Percentiles rank a stretch among this genome's conserved stretches.
phyloP scores from a whole-genome alignment of 305 asterid species.

The Plantago coronopus region DNA sequence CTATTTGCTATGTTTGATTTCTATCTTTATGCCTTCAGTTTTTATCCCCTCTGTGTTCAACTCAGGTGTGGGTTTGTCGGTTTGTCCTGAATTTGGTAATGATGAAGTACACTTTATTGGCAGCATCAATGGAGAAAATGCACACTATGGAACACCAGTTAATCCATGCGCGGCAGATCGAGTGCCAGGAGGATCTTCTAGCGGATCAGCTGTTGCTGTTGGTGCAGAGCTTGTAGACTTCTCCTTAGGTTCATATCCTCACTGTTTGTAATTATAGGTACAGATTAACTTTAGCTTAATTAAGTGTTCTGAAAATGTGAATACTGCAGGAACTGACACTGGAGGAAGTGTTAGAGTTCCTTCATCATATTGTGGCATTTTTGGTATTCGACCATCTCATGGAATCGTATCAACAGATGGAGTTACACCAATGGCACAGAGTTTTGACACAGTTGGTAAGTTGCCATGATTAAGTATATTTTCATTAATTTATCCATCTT shows the following conservation, averaged over 20 bases:
- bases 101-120: conserved; percentile 22
- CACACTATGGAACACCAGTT: conserved; percentile 74
- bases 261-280: not conserved
- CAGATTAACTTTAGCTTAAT: conserved; percentile 4
- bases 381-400: conserved; percentile 91
- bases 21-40: not conserved
- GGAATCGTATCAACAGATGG: conserved; percentile 66
- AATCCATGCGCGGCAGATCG: conserved; percentile 80
- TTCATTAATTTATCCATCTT: not conserved
- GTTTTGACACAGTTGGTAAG: conserved; percentile 87
- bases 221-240: conserved; percentile 70
- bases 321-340: conserved; percentile 69
- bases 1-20: too few species aligned
- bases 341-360: conserved; percentile 97
- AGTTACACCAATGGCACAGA: conserved; percentile 85
- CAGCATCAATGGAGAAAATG: conserved; percentile 89
- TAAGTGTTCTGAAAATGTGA: conserved; percentile 9
- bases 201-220: conserved; percentile 94
- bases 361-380: conserved; percentile 79
- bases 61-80: too few species aligned
- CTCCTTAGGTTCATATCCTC: conserved; percentile 50
- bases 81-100: not conserved
- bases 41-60: not conserved
- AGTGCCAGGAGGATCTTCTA: conserved; percentile 96
- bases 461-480: not conserved